These are phyloP conservation scores for Rhodotorula glutinis DNA, from an alignment of 1,284 basidiomycete species.

Conservation along the genomic window DNA sequence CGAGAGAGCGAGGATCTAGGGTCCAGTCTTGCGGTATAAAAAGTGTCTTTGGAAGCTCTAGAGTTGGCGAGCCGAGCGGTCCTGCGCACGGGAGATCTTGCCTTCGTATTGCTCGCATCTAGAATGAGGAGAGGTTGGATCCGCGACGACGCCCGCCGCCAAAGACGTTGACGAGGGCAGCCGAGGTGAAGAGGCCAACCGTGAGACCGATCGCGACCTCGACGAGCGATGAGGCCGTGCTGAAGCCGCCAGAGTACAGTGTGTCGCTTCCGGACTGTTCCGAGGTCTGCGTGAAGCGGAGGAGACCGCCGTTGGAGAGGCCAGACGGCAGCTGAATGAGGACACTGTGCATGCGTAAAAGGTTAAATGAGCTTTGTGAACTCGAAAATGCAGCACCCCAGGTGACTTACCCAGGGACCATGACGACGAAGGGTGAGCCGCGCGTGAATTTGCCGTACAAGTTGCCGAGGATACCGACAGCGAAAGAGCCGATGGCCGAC, in stretches of 20 bases:
- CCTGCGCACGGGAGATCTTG: too few species aligned
- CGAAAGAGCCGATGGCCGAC: conserved; percentile 62
- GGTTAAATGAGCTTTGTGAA: too few species aligned
- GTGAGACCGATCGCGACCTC: conserved; percentile 57
- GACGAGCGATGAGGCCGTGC: conserved; percentile 51
- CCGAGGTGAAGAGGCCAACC: conserved; percentile 53
- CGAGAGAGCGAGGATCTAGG: background rate
- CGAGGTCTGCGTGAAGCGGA: conserved; percentile 61
- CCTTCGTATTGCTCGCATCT: conserved; percentile 1
- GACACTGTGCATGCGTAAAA: too few species aligned
- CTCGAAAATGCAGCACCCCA: too few species aligned
- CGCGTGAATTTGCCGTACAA: conserved; percentile 75
- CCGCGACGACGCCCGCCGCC: conserved; percentile 40
- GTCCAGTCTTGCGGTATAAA: background rate
- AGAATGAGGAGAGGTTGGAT: conserved; percentile 39
- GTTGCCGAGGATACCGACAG: conserved; percentile 78
- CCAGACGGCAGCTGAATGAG: conserved; percentile 84
- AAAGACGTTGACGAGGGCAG: conserved; percentile 27
- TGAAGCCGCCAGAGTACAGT: conserved; percentile 61
- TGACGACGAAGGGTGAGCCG: conserved; percentile 71
- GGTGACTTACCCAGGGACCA: conserved; percentile 57
- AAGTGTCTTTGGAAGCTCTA: background rate
- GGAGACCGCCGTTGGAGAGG: conserved; percentile 76
- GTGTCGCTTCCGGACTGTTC: conserved; percentile 51
- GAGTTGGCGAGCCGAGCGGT: too few species aligned